phyloP scores from a whole-genome alignment of 768 basidiomycete genomes.

The Sistotremastrum suecicum region DNA sequence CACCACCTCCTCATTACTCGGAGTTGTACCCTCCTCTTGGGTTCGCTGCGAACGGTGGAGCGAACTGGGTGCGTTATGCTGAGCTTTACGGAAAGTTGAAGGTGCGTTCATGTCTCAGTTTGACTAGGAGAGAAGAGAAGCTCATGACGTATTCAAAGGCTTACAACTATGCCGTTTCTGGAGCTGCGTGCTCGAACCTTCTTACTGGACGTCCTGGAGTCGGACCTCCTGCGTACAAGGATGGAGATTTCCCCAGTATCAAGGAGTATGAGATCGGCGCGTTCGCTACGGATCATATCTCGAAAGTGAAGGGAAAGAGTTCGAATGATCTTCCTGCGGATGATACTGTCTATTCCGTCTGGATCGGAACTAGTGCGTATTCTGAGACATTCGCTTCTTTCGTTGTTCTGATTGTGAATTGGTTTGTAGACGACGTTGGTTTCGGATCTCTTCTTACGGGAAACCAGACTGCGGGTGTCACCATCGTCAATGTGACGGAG shows the following conservation, averaged over 20 bases:
- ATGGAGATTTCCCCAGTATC: slow-evolving; percentile 31
- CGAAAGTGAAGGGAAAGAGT: slow-evolving; percentile 18
- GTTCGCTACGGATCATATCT: slow-evolving; percentile 19
- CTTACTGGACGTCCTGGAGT: slow-evolving; percentile 28
- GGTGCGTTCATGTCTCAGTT: not conserved
- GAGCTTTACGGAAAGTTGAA: slow-evolving; percentile 37
- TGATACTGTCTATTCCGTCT: slow-evolving; percentile 48
- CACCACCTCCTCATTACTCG: slow-evolving; percentile 7
- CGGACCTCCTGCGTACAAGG: too few relatives aligned
- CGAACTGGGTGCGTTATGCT: slow-evolving; percentile 48
- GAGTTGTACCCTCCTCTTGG: too few relatives aligned
- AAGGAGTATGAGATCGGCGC: slow-evolving; percentile 43
- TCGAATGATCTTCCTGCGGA: slow-evolving; percentile 20
- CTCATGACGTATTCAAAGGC: too few relatives aligned
- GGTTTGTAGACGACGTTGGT: slow-evolving; percentile 32
- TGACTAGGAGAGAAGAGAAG: not conserved
- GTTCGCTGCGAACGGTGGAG: slow-evolving; percentile 22
- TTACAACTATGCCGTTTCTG: slow-evolving; percentile 44
- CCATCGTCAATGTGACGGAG: slow-evolving; percentile 39
- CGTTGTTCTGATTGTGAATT: too few relatives aligned
- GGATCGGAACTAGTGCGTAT: slow-evolving; percentile 37
- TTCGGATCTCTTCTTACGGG: slow-evolving; percentile 39
- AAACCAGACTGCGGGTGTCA: slow-evolving; percentile 27
- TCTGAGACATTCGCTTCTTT: too few relatives aligned
- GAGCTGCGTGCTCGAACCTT: slow-evolving; percentile 53